Evolutionary conservation across 176 grass and related monocot genomes (phyloP), one percentile per base, ranked within the genome.

Genomic region (Poa annua): DNA sequence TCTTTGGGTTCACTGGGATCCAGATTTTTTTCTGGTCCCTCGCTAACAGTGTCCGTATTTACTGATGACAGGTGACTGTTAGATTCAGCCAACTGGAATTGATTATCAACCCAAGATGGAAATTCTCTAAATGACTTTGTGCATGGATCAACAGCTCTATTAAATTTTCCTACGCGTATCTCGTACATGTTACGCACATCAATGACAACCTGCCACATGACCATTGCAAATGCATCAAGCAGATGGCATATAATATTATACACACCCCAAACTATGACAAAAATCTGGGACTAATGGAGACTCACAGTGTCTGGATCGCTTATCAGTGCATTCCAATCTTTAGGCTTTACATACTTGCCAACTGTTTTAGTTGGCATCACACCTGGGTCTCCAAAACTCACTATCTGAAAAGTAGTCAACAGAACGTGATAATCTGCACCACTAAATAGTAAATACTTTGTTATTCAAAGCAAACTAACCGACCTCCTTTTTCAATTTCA

Each of bases 401-500:
- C 96, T 66, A 98, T 98, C 96, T 98, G 29, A 60, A 54, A 81
- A 80, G 70, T 29, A 2, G 56, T 21, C 36, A 68, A 71, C 11
- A 78, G 81, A 82, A 32, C 22, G 85, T 45, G 70, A 15, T 73
- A 86, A 74, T 67, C n/a, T 20, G 60, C 47, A 88, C 76, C 47
- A 79, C 45, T 8, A 68, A 72, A 85, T 24, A 48, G 3, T 22
- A 68, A 77, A 85, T 32, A 62, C 6, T 19, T 8, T 1, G 0
- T n/a, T 65, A 54, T 17, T 69, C 19, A 32, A 63, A 8, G 22
- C 39, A 75, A 88, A 85, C 70, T 49, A 69, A 83, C 74, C 11
- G 22, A 95, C 96, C 96, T 98, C 96, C 74, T 93, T 95, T 81
- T 98, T 98, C 85, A 98, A 73, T 85, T 98, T 98, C n/a, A 96